These are phyloP conservation scores for Trametes sanguinea DNA, from an alignment of 768 basidiomycete species.

Conservation along the genomic window DNA sequence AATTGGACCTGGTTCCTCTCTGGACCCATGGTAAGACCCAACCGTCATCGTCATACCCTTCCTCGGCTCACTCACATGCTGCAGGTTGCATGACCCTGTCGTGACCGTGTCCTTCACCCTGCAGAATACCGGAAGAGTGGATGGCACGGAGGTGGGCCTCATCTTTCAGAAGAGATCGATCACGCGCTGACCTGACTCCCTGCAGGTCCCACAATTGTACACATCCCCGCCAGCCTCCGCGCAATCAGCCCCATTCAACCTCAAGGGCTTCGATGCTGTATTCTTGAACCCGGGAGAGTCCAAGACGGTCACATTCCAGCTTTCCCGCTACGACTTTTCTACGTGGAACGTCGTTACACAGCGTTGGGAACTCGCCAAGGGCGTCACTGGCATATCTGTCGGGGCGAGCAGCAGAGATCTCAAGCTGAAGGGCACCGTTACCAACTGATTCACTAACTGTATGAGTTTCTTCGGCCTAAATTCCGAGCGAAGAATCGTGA, in stretches of 20 bases:
- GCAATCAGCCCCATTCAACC: constrained; percentile 47
- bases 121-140: constrained; percentile 53
- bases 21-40: constrained; percentile 50
- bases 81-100: constrained; percentile 53
- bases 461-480: too few species aligned
- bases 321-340: constrained; percentile 37
- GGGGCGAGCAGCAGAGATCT: constrained; percentile 70
- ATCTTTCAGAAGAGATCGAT: not conserved
- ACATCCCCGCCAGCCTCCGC: constrained; percentile 50
- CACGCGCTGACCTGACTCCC: not conserved
- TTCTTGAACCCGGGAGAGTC: constrained; percentile 31
- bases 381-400: constrained; percentile 60
- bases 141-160: constrained; percentile 53
- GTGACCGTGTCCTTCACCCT: constrained; percentile 56
- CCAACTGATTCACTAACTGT: constrained; percentile 13
- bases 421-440: constrained; percentile 47
- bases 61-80: not conserved
- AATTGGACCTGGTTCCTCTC: constrained; percentile 49
- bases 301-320: constrained; percentile 31
- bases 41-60: not conserved
- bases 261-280: constrained; percentile 60
- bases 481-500: too few species aligned
- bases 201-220: constrained; percentile 58
- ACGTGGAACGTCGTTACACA: constrained; percentile 45
- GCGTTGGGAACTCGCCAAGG: constrained; percentile 45